These are phyloP conservation scores for Thymus quinquecostatus DNA, from an alignment of 257 asterid genomes.

Conservation along the genomic window DNA sequence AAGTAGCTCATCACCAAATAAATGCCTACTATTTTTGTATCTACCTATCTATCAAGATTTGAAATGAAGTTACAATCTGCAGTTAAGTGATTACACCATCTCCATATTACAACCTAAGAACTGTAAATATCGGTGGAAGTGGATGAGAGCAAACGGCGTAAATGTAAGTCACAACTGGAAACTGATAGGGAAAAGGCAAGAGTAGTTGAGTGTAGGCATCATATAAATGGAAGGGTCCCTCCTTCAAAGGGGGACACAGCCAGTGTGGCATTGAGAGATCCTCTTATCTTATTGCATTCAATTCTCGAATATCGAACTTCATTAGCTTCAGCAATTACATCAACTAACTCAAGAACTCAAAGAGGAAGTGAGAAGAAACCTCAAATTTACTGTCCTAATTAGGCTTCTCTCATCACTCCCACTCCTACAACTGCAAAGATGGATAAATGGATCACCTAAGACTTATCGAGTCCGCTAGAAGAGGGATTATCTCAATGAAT, in stretches of 20 bases:
- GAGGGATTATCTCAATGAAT: not conserved
- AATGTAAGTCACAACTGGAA: not conserved
- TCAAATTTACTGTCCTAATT: not conserved
- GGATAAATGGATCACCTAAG: not conserved
- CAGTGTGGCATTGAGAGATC: constrained; percentile 25
- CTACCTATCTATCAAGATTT: not conserved
- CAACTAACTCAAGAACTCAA: not conserved
- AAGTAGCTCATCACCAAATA: not conserved
- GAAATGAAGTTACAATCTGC: not conserved
- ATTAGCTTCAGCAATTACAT: not conserved
- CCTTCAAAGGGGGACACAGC: constrained; percentile 23
- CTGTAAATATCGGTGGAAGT: not conserved
- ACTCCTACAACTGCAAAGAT: too few species aligned
- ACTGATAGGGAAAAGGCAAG: not conserved
- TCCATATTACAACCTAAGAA: not conserved
- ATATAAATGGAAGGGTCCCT: constrained; percentile 37
- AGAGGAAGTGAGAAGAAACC: not conserved
- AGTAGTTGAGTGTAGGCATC: constrained; percentile 20
- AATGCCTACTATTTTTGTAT: constrained; percentile 13
- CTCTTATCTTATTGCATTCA: constrained; percentile 25
- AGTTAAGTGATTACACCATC: not conserved
- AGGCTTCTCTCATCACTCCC: not conserved
- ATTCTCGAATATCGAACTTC: not conserved
- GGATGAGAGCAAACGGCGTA: not conserved
- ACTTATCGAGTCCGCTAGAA: not conserved